These are phyloP conservation scores for Capsella rubella DNA, from an alignment of 441 rosid species.

Conservation along the genomic window DNA sequence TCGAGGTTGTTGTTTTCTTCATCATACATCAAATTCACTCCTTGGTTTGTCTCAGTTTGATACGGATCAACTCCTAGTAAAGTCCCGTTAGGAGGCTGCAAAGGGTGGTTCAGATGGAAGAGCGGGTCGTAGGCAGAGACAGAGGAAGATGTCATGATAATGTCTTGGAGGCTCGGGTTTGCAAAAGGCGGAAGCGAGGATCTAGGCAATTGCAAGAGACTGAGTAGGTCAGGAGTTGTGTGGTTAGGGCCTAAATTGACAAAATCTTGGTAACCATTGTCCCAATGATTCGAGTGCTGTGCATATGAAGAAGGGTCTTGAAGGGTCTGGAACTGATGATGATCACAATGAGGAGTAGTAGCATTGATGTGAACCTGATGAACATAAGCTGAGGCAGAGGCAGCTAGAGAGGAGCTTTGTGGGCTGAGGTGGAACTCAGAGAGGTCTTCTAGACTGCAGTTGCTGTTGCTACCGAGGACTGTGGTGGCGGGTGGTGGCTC, in stretches of 20 bases:
- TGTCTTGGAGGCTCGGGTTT: slow-evolving; percentile 41
- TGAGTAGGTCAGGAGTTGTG: slow-evolving; percentile 70
- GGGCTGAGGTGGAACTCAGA: slow-evolving; percentile 50
- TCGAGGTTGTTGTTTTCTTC: slow-evolving; percentile 42
- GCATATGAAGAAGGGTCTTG: slow-evolving; percentile 27
- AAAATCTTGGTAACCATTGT: slow-evolving; percentile 40
- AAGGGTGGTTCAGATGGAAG: slow-evolving; percentile 66
- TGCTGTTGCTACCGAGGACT: slow-evolving; percentile 38
- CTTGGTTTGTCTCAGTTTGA: slow-evolving; percentile 47
- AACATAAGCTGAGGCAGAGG: slow-evolving; percentile 43
- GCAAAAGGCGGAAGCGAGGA: slow-evolving; percentile 49
- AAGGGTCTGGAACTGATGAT: slow-evolving; percentile 33
- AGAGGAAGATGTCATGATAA: slow-evolving; percentile 43
- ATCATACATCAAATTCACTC: slow-evolving; percentile 35
- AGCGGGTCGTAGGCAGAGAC: slow-evolving; percentile 68
- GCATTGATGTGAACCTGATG: slow-evolving; percentile 46
- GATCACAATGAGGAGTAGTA: slow-evolving; percentile 29
- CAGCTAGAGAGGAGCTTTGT: slow-evolving; percentile 34
- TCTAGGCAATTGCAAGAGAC: slow-evolving; percentile 65
- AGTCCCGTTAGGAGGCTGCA: slow-evolving; percentile 66
- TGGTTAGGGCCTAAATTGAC: slow-evolving; percentile 41
- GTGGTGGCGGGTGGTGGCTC: slow-evolving; percentile 37
- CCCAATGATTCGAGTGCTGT: slow-evolving; percentile 47
- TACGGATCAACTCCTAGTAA: slow-evolving; percentile 51
- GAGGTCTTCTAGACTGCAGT: slow-evolving; percentile 48